Conservation (phyloP, 768 basidiomycete species). For the Serendipita vermifera region DNA sequence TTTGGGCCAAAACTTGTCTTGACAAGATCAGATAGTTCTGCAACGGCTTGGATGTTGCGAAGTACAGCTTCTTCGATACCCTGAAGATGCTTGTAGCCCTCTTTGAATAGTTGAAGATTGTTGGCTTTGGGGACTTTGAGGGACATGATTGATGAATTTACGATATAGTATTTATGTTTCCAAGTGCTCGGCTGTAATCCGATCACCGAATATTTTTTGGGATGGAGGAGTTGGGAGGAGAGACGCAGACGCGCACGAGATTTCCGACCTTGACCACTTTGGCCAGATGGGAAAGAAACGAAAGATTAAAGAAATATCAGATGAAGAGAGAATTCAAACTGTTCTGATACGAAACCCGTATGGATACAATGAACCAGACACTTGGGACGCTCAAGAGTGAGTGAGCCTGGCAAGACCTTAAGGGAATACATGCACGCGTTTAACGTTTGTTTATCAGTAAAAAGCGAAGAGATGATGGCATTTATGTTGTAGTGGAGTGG, state of each 20-base stretch:
- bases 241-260: too few species aligned
- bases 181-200: too few species aligned
- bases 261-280: not conserved
- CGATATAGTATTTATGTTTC: too few species aligned
- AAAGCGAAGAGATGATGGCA: not conserved
- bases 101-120: slow-evolving; percentile 89
- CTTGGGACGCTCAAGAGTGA: slow-evolving; percentile 7
- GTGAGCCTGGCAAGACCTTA: too few species aligned
- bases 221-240: too few species aligned
- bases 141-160: slow-evolving; percentile 58
- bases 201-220: too few species aligned
- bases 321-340: slow-evolving; percentile 1
- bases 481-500: slow-evolving; percentile 7
- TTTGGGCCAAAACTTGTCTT: slow-evolving; percentile 95
- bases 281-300: slow-evolving; percentile 6
- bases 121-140: slow-evolving; percentile 86
- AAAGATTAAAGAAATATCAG: not conserved
- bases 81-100: slow-evolving; percentile 87
- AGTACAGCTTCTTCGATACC: slow-evolving; percentile 96
- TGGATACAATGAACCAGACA: not conserved
- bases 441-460: not conserved
- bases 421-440: not conserved
- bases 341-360: not conserved
- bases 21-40: slow-evolving; percentile 87
- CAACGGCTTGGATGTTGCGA: slow-evolving; percentile 91